phyloP scores from a whole-genome alignment of 768 basidiomycete genomes.

The Boletus reticuloceps region DNA sequence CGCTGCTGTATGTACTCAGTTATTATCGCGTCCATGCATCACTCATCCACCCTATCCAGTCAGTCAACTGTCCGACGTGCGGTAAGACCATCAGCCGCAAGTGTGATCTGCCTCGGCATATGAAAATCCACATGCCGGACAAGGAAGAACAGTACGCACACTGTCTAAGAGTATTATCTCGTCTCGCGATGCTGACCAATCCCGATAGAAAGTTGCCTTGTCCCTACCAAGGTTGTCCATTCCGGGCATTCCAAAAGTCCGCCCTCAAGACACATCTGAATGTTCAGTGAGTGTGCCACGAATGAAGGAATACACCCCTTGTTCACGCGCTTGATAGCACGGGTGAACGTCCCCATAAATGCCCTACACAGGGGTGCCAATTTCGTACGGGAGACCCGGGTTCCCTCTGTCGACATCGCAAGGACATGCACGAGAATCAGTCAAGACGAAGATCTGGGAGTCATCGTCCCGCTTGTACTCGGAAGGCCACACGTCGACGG shows the following conservation, averaged over 20 bases:
- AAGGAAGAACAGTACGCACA: slow-evolving; percentile 25
- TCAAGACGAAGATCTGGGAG: too few relatives aligned
- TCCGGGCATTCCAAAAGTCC: slow-evolving; percentile 23
- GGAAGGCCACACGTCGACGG: too few relatives aligned
- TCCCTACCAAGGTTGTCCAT: slow-evolving; percentile 18
- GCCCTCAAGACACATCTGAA: slow-evolving; percentile 27
- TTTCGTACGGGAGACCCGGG: background rate
- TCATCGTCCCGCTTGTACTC: too few relatives aligned
- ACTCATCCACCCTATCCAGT: slow-evolving; percentile 6
- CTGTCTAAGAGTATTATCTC: too few relatives aligned
- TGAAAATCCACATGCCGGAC: slow-evolving; percentile 21
- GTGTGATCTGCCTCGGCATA: slow-evolving; percentile 28
- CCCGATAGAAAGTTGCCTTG: slow-evolving; percentile 25
- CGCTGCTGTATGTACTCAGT: slow-evolving; percentile 3
- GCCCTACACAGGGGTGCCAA: background rate
- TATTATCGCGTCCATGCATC: background rate
- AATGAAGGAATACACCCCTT: background rate
- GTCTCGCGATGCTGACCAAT: background rate
- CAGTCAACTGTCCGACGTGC: background rate
- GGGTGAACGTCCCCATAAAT: slow-evolving; percentile 2
- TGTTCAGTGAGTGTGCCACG: slow-evolving; percentile 26
- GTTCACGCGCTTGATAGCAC: slow-evolving; percentile 12
- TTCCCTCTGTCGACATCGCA: background rate
- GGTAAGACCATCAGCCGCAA: slow-evolving; percentile 18
- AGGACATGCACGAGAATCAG: too few relatives aligned